phyloP scores from a whole-genome alignment of 495 filamentous ascomycete genomes.

The Hypoxylon crocopeplum region DNA sequence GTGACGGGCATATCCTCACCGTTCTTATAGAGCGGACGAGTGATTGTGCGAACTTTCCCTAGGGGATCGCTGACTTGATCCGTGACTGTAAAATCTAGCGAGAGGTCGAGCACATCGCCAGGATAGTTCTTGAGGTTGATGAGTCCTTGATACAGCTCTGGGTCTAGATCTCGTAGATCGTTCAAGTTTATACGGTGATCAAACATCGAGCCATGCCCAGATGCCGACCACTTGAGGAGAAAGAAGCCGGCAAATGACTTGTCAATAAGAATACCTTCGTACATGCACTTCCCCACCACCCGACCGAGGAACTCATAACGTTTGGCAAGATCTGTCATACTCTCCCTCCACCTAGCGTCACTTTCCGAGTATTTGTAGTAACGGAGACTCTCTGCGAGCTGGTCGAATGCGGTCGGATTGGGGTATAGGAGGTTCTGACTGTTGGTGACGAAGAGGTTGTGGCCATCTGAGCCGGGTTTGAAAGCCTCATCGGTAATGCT shows the following conservation, averaged over 20 bases:
- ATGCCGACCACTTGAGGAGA: conserved; percentile 90
- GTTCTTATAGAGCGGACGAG: conserved; percentile 73
- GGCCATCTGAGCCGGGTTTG: conserved; percentile 45
- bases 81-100: conserved; percentile 87
- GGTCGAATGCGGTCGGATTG: conserved; percentile 81
- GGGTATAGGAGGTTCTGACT: conserved; percentile 90
- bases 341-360: conserved; percentile 59
- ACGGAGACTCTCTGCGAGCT: conserved; percentile 65
- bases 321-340: conserved; percentile 67
- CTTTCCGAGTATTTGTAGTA: conserved; percentile 59
- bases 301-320: conserved; percentile 93
- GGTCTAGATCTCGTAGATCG: conserved; percentile 91
- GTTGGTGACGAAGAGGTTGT: conserved; percentile 79
- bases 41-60: conserved; percentile 61
- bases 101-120: conserved; percentile 80
- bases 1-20: conserved; percentile 84
- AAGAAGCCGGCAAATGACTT: conserved; percentile 95
- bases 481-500: conserved; percentile 91
- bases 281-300: conserved; percentile 94
- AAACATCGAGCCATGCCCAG: conserved; percentile 64
- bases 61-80: conserved; percentile 71
- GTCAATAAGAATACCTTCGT: conserved; percentile 96
- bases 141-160: conserved; percentile 91
- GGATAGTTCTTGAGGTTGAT: conserved; percentile 87
- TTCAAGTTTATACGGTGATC: conserved; percentile 89